Conservation (phyloP, 129 eudicot genomes). For the Tagetes erecta region DNA sequence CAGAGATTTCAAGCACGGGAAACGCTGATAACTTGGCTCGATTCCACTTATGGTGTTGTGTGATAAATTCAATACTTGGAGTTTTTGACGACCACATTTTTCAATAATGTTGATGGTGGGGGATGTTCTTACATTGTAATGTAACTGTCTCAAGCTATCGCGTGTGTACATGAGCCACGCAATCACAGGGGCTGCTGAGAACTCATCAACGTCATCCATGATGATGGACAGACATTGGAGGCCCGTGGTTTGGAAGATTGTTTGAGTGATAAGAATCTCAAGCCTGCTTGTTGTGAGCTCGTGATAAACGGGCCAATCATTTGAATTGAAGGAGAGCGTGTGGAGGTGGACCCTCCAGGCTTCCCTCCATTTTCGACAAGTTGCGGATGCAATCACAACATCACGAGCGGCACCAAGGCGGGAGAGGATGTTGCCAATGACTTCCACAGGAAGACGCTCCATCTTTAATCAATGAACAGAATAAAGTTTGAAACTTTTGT, state of each 20-base stretch:
- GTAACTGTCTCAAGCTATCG: constrained; percentile 59
- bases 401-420: constrained; percentile 84
- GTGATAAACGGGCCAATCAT: constrained; percentile 79
- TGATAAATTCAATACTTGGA: constrained; percentile 62
- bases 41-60: constrained; percentile 76
- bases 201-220: constrained; percentile 93
- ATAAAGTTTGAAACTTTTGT: not conserved
- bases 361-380: constrained; percentile 87
- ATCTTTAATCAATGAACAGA: constrained; percentile 34
- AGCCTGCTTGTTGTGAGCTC: constrained; percentile 66
- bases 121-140: constrained; percentile 73
- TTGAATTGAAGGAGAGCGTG: constrained; percentile 68
- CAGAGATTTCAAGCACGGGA: constrained; percentile 67
- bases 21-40: constrained; percentile 78
- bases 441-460: constrained; percentile 94
- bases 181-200: constrained; percentile 87
- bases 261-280: constrained; percentile 79
- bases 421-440: constrained; percentile 89
- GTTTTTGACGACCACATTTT: constrained; percentile 78
- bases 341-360: constrained; percentile 79
- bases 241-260: constrained; percentile 77
- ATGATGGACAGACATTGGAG: constrained; percentile 71
- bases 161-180: constrained; percentile 97
- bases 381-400: constrained; percentile 79
- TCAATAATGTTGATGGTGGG: constrained; percentile 78